These are phyloP conservation scores for Syzygium oleosum DNA, from an alignment of 345 rosid genomes.

Conservation along the genomic window DNA sequence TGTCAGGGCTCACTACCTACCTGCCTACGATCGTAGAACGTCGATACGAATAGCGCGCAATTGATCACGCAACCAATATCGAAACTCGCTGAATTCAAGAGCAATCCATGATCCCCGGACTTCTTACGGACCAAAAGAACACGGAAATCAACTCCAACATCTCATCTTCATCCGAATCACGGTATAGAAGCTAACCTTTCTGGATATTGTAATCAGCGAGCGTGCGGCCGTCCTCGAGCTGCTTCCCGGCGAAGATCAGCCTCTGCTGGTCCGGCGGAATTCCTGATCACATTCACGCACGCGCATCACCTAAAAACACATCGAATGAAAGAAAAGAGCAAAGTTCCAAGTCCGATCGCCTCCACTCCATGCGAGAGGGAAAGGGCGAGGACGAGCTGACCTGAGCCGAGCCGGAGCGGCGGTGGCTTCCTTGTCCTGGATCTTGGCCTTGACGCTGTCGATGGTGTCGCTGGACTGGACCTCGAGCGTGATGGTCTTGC, in stretches of 20 bases:
- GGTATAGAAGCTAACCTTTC: background rate
- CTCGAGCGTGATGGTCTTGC: background rate
- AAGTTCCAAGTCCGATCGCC: background rate
- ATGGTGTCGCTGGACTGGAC: background rate
- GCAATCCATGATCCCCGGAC: background rate
- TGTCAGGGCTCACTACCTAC: background rate
- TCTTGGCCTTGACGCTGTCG: background rate
- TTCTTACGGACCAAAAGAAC: background rate
- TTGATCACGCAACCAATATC: background rate
- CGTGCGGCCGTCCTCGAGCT: background rate
- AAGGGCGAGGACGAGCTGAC: no score
- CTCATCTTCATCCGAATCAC: background rate
- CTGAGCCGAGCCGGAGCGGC: no score
- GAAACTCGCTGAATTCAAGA: background rate
- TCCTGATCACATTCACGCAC: background rate
- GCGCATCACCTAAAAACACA: background rate
- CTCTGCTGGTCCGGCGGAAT: background rate
- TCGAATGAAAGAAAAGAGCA: background rate
- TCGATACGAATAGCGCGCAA: background rate
- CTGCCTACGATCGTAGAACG: background rate
- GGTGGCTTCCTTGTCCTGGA: background rate
- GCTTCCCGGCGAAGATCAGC: background rate
- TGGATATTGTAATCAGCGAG: background rate
- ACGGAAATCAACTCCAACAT: background rate
- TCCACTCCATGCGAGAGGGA: background rate